Evolutionary conservation across 2,329 filamentous ascomycete genomes (phyloP).

Genomic region (Epicoccum nigrum): DNA sequence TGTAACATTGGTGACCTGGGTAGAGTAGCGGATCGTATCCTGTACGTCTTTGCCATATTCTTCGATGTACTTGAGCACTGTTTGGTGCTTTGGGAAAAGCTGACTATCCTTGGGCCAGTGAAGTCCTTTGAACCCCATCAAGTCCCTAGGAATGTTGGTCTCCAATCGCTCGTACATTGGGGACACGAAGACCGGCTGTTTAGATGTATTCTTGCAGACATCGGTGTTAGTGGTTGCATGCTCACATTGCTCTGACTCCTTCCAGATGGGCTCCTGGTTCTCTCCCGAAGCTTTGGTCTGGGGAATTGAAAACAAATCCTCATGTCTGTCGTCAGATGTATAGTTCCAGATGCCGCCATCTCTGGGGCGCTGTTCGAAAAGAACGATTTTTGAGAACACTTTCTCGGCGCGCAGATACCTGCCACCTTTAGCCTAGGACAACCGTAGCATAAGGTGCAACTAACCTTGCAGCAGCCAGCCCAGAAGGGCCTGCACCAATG

Average conservation of each 20-base stretch:
- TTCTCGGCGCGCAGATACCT: conserved; percentile 74
- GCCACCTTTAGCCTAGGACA: conserved; percentile 4
- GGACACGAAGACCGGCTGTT: conserved; percentile 71
- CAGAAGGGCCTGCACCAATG: conserved; percentile 82
- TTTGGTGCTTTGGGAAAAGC: conserved; percentile 75
- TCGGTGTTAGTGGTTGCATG: not conserved
- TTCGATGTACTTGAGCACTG: conserved; percentile 76
- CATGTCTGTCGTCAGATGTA: conserved; percentile 57
- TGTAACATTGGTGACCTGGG: conserved; percentile 68
- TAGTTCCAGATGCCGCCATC: conserved; percentile 91
- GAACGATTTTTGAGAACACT: conserved; percentile 70
- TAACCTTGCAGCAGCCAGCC: conserved; percentile 76
- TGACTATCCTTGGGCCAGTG: conserved; percentile 68
- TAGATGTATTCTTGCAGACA: conserved; percentile 1
- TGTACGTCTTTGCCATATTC: conserved; percentile 72
- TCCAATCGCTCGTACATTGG: conserved; percentile 83
- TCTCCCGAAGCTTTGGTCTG: conserved; percentile 68
- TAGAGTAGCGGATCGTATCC: conserved; percentile 71
- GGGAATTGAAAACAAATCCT: conserved; percentile 62
- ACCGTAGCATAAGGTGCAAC: not conserved
- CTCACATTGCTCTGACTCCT: not conserved
- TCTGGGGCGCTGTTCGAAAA: conserved; percentile 81
- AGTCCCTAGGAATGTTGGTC: conserved; percentile 80
- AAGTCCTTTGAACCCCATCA: conserved; percentile 82
- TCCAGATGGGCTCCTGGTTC: conserved; percentile 67